Conservation (phyloP, 371 early-diverging fungal genomes). For the Paraphysoderma sedebokerense region DNA sequence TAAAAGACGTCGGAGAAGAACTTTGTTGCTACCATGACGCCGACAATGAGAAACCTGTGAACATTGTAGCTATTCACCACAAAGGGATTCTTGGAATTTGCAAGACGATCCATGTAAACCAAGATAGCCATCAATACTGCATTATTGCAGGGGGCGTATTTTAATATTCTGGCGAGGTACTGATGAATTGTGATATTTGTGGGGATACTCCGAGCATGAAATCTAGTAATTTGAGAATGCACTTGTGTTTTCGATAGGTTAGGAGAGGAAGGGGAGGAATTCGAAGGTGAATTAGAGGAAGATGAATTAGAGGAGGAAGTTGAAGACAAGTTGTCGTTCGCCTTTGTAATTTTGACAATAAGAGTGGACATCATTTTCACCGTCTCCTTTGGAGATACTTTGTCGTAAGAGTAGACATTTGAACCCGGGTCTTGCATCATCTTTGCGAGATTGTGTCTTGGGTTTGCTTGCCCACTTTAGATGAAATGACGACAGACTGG, state of each 20-base stretch:
- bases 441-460: too few relatives aligned
- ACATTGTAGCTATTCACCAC: conserved; percentile 55
- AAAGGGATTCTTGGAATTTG: conserved; percentile 12
- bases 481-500: too few relatives aligned
- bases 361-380: conserved; percentile 40
- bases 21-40: conserved; percentile 64
- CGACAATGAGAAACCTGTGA: conserved; percentile 64
- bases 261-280: conserved; percentile 34
- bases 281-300: conserved; percentile 38
- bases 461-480: too few relatives aligned
- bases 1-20: conserved; percentile 66
- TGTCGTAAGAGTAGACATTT: too few relatives aligned
- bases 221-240: conserved; percentile 33
- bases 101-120: conserved; percentile 75
- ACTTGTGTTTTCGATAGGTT: too few relatives aligned
- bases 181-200: conserved; percentile 42
- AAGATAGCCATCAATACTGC: conserved; percentile 52
- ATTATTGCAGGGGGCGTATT: conserved; percentile 60
- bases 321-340: conserved; percentile 18
- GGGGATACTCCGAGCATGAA: conserved; percentile 69
- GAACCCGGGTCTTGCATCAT: too few relatives aligned
- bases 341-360: conserved; percentile 31
- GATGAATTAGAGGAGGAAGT: conserved; percentile 29
- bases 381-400: too few relatives aligned
- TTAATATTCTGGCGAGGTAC: conserved; percentile 47